Conservation (phyloP, 225 moss, liverwort and hornwort genomes). For the Polytrichum formosum region DNA sequence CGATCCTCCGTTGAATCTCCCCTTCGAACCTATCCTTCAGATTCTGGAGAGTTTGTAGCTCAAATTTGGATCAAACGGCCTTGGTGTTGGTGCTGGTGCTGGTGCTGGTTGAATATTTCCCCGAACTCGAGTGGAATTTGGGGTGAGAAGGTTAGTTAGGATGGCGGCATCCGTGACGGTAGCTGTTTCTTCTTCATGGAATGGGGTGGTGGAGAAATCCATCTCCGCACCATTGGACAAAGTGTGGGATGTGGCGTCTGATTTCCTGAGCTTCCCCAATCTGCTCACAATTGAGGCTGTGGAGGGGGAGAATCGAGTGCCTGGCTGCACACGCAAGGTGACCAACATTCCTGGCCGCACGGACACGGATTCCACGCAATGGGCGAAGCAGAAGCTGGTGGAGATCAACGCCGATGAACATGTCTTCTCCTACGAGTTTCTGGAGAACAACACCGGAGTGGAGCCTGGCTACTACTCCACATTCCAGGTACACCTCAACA, state of each 20-base stretch:
- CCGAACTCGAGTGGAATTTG: too few relatives aligned
- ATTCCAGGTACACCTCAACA: conserved; percentile 27
- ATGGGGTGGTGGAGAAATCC: conserved; percentile 52
- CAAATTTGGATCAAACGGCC: too few relatives aligned
- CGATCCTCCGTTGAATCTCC: too few relatives aligned
- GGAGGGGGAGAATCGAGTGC: conserved; percentile 47
- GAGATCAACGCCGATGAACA: conserved; percentile 44
- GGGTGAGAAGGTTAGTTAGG: too few relatives aligned
- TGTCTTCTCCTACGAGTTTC: conserved; percentile 53
- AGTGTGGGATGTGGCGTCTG: conserved; percentile 58
- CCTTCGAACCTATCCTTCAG: too few relatives aligned
- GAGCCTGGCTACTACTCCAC: conserved; percentile 60
- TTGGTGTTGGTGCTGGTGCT: too few relatives aligned
- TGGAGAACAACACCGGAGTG: conserved; percentile 55
- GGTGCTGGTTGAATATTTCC: too few relatives aligned
- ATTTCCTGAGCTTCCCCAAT: conserved; percentile 48
- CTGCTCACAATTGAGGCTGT: conserved; percentile 49
- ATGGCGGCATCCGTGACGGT: conserved; percentile 17
- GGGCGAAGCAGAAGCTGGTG: conserved; percentile 58
- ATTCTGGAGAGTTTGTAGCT: too few relatives aligned
- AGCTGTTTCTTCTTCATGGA: conserved; percentile 13
- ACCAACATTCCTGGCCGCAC: conserved; percentile 61
- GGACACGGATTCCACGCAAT: conserved; percentile 41
- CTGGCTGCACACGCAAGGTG: conserved; percentile 54
- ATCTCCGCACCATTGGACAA: conserved; percentile 46